Base-by-base conservation (phyloP, 225 moss, liverwort and hornwort genomes). In the Takakia lepidozioides region DNA sequence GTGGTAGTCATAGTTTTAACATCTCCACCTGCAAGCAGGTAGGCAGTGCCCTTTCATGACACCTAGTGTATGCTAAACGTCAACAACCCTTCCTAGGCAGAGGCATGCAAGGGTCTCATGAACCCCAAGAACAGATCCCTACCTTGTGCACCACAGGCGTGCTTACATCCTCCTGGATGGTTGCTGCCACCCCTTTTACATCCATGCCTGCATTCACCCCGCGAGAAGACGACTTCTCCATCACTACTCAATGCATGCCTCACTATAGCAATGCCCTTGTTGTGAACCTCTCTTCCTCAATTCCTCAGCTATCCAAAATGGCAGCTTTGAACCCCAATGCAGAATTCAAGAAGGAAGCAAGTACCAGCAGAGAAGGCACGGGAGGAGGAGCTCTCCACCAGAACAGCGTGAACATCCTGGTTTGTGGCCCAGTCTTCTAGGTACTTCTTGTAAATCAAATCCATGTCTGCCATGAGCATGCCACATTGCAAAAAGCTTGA, bases 171-270 rank as follows among this genome's bases (percentile, higher is more conserved):
- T 78, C 80, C 66, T 85, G 71, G 57, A 98, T 68, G 45, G 87
- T 84, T 69, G 84, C 87, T 71, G 95, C 87, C 71, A 90, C 80
- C 70, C 90, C 84, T 65, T 98, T 98, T 45, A 98, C 82, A 82
- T 98, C 95, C 95, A 98, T 90, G 57, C 90, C 87, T 95, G 87
- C 82, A 84, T 57, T 74, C 32, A 28, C 30, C 48, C 30, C 40
- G 61, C 50, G 54, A 58, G n/a, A n/a, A n/a, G n/a, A n/a, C n/a
- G n/a, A n/a, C 41, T 61, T 24, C 29, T 54, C 57, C 49, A 56
- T 51, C 50, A 62, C 21, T 19, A 1, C 54, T 46, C 51, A 8
- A 26, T 38, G 49, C 57, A 14, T 17, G n/a, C n/a, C n/a, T n/a
- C n/a, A n/a, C n/a, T n/a, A n/a, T n/a, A n/a, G n/a, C n/a, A n/a